phyloP scores from a whole-genome alignment of 73 alveolate species.

The Tetrahymena malaccensis region DNA sequence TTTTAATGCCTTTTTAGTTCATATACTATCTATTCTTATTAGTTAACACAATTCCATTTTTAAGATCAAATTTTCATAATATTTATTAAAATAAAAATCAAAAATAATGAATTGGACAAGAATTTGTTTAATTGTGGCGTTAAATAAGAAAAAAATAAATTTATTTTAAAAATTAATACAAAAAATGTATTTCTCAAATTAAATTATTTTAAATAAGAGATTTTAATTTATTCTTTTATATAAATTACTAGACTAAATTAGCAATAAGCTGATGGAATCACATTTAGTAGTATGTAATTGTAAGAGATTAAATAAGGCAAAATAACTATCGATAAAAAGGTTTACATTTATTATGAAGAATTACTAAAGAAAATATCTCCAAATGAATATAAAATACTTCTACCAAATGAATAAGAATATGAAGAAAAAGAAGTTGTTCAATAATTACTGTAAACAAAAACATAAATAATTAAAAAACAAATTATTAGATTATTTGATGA shows the following conservation, averaged over 20 bases:
- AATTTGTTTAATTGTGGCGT: no score
- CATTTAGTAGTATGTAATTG: neutral
- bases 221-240: neutral
- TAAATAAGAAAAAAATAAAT: no score
- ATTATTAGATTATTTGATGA: neutral
- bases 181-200: no score
- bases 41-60: no score
- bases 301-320: neutral
- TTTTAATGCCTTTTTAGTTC: no score
- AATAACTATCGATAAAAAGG: neutral
- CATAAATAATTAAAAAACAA: neutral
- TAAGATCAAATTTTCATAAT: no score
- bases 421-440: neutral
- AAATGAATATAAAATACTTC: neutral
- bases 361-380: neutral
- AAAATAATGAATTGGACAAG: no score
- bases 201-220: no score
- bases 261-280: neutral
- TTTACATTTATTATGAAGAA: neutral
- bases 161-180: no score
- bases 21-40: no score
- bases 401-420: neutral
- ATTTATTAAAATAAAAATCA: no score
- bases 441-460: neutral
- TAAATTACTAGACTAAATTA: neutral